phyloP scores from a whole-genome alignment of 768 basidiomycete species.

The Dictyophora rubrovolvata region DNA sequence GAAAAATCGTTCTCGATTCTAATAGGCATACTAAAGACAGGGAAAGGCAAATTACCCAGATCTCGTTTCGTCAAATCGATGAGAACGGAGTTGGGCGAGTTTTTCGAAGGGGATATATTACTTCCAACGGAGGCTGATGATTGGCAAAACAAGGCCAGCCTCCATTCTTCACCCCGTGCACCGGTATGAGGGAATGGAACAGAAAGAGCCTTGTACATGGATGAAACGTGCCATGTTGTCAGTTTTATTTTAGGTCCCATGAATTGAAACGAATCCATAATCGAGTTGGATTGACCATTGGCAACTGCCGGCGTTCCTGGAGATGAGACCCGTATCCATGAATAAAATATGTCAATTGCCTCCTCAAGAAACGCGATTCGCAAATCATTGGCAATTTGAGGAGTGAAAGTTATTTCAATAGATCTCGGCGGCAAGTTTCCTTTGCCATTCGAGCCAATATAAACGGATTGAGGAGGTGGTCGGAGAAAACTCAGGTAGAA shows the following conservation, averaged over 20 bases:
- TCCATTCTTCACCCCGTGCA: conserved; percentile 49
- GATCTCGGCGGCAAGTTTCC: conserved; percentile 15
- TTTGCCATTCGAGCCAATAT: conserved; percentile 19
- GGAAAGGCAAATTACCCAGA: conserved; percentile 40
- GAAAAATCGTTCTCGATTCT: conserved; percentile 16
- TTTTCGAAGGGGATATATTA: background rate
- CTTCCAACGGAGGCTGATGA: conserved; percentile 20
- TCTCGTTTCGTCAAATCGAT: conserved; percentile 34
- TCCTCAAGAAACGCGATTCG: conserved; percentile 61
- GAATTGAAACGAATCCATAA: background rate
- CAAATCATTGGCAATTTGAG: conserved; percentile 84
- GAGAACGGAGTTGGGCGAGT: conserved; percentile 10
- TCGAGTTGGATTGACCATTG: too few relatives aligned
- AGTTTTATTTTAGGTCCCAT: conserved; percentile 36
- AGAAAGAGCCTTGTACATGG: conserved; percentile 65
- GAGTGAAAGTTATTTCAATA: conserved; percentile 48
- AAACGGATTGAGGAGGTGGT: conserved; percentile 56
- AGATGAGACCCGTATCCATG: conserved; percentile 37
- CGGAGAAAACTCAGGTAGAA: conserved; percentile 85
- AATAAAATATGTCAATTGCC: conserved; percentile 56
- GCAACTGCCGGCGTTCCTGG: background rate
- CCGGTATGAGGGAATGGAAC: conserved; percentile 52
- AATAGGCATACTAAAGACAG: conserved; percentile 65
- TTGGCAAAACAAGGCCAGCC: conserved; percentile 40
- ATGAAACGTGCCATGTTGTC: conserved; percentile 59